These are phyloP conservation scores for Helianthus tuberosus DNA, from an alignment of 129 eudicot genomes.

Conservation along the genomic window DNA sequence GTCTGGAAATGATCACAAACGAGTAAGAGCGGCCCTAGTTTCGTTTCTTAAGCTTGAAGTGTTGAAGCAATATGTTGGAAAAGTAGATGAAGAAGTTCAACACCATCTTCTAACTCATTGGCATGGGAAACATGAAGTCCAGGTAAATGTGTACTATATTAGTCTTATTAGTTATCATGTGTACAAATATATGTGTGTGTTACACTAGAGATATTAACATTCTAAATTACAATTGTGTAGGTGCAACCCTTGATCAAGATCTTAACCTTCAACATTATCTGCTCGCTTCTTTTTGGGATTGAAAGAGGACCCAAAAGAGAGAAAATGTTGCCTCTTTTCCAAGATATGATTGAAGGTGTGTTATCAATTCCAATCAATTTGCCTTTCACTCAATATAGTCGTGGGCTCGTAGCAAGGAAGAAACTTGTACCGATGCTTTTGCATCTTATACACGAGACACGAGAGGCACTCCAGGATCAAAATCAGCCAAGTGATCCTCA, in stretches of 20 bases:
- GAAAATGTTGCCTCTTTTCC: slow-evolving; percentile 32
- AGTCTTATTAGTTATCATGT: background rate
- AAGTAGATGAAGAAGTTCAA: slow-evolving; percentile 43
- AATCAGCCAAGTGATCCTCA: slow-evolving; percentile 33
- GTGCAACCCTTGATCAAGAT: slow-evolving; percentile 63
- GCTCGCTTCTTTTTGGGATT: slow-evolving; percentile 60
- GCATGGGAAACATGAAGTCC: slow-evolving; percentile 33
- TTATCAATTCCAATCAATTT: slow-evolving; percentile 27
- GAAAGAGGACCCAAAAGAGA: slow-evolving; percentile 54
- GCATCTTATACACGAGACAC: slow-evolving; percentile 49
- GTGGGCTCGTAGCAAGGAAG: slow-evolving; percentile 52
- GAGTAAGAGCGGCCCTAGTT: slow-evolving; percentile 35
- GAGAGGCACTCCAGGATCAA: slow-evolving; percentile 30
- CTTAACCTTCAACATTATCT: slow-evolving; percentile 21
- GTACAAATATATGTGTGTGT: background rate
- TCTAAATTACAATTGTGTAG: slow-evolving; percentile 16
- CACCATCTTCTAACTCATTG: slow-evolving; percentile 38
- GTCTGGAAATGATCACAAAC: slow-evolving; percentile 39
- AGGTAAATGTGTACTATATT: slow-evolving; percentile 13
- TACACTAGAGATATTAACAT: background rate
- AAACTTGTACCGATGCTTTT: slow-evolving; percentile 35
- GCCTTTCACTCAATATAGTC: slow-evolving; percentile 51
- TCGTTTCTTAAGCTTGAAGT: slow-evolving; percentile 48
- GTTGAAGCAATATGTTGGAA: slow-evolving; percentile 37
- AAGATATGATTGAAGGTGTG: slow-evolving; percentile 46